Evolutionary conservation across 306 rosid genomes (phyloP), one percentile per base, ranked within the genome.

Genomic region (Senna tora): DNA sequence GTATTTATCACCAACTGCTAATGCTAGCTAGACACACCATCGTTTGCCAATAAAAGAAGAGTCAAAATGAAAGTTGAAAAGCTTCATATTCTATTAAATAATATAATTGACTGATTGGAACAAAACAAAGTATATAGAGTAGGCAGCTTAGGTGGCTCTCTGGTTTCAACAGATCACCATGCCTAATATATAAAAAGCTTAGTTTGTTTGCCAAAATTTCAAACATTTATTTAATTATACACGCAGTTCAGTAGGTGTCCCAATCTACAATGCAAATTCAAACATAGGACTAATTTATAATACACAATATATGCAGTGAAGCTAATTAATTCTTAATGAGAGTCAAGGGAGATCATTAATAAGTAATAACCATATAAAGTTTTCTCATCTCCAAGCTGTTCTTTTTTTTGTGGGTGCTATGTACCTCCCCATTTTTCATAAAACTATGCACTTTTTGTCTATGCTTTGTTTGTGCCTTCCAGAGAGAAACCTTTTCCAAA

Each of bases 401-500:
- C 38, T 33, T 42, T 68, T 75, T 76, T 65, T 64, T 20, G 53
- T 47, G 53, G 53, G 20, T 9, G 53, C 53, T 47, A 47, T 43
- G 16, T 47, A 2, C 53, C 19, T 33, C 55, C 68, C 65, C 0
- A 7, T 14, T 52, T 82, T 79, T 65, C 45, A 5, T 71, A 52
- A 65, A 33, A 62, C 22, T 36, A 69, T 11, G 14, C 46, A 20
- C 83, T 81, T 73, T 55, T 81, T 79, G 86, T 83, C 82, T 19
- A 73, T 73, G 76, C 59, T 59, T 80, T 47, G 3, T n/a, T n/a
- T n/a, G 67, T 71, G 78, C 62, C 76, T 78, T 81, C 75, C 69
- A 73, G 69, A 68, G 50, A 68, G 28, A 46, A 43, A 4, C 64
- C 73, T 54, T 84, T 77, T 41, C 47, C 25, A 33, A 60, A 78